Conservation (phyloP, 441 rosid genomes). For the Jatropha podagrica region DNA sequence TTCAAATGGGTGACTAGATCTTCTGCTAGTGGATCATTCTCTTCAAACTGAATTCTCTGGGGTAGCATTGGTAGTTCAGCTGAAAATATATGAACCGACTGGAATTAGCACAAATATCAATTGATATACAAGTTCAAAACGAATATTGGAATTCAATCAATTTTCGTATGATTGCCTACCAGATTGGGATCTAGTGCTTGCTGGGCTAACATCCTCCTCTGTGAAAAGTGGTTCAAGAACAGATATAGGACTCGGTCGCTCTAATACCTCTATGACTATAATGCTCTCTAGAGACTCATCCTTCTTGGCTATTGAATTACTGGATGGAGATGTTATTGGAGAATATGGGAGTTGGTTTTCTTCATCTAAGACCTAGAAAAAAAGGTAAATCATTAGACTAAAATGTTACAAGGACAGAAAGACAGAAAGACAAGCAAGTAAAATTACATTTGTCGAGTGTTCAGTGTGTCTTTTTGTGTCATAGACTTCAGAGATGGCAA, state of each 20-base stretch:
- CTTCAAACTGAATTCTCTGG: constrained; percentile 70
- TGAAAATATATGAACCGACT: constrained; percentile 31
- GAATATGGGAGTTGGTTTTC: constrained; percentile 38
- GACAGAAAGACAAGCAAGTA: constrained; percentile 9
- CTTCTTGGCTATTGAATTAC: constrained; percentile 40
- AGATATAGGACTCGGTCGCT: constrained; percentile 82
- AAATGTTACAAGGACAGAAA: not conserved
- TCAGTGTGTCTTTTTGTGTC: constrained; percentile 29
- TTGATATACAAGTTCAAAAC: not conserved
- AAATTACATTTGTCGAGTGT: constrained; percentile 43
- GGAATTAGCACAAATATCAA: constrained; percentile 28
- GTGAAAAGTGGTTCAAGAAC: constrained; percentile 74
- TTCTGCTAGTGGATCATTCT: constrained; percentile 36
- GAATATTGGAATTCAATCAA: constrained; percentile 5
- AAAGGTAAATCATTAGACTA: constrained; percentile 8
- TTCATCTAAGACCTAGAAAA: constrained; percentile 48
- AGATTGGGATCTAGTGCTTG: constrained; percentile 47
- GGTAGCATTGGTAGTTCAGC: constrained; percentile 59
- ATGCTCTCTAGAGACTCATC: constrained; percentile 44
- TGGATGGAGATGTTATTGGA: constrained; percentile 54
- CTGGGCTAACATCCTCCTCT: constrained; percentile 79
- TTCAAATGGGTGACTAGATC: constrained; percentile 37
- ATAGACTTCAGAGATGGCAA: constrained; percentile 32
- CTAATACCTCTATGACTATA: constrained; percentile 39
- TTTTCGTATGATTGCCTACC: constrained; percentile 41